Conservation (phyloP, 2,329 filamentous ascomycete species). For the Epichloe typhina region DNA sequence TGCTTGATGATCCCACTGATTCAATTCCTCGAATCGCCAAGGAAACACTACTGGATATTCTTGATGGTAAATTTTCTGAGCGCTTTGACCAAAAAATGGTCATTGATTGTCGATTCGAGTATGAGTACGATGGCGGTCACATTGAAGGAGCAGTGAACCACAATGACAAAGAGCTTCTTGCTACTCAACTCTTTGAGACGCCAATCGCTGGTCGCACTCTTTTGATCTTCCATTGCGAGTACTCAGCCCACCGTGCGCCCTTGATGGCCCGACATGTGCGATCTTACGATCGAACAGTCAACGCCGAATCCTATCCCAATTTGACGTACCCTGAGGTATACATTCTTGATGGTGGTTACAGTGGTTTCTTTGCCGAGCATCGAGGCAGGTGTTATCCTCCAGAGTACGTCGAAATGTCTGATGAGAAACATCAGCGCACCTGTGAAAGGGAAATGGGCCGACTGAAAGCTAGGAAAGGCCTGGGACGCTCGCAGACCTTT, state of each 20-base stretch:
- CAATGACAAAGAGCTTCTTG: conserved; percentile 86
- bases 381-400: conserved; percentile 77
- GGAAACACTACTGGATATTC: conserved; percentile 69
- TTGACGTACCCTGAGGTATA: conserved; percentile 96
- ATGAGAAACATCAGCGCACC: conserved; percentile 78
- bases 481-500: conserved; percentile 83
- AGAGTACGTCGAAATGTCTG: conserved; percentile 94
- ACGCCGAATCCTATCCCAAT: conserved; percentile 73
- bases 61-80: conserved; percentile 71
- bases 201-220: conserved; percentile 59
- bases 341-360: conserved; percentile 93
- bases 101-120: conserved; percentile 96
- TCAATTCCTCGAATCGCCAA: conserved; percentile 77
- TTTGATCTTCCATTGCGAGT: conserved; percentile 94
- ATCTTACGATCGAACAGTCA: conserved; percentile 72
- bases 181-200: conserved; percentile 61
- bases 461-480: conserved; percentile 76
- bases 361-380: conserved; percentile 74
- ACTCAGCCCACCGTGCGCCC: conserved; percentile 89
- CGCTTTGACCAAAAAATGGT: conserved; percentile 71
- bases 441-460: conserved; percentile 93
- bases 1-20: conserved; percentile 67
- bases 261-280: conserved; percentile 93
- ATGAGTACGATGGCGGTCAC: conserved; percentile 94
- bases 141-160: conserved; percentile 90